Conservation (phyloP, 176 grass and related monocot genomes). For the Carex kokanica region DNA sequence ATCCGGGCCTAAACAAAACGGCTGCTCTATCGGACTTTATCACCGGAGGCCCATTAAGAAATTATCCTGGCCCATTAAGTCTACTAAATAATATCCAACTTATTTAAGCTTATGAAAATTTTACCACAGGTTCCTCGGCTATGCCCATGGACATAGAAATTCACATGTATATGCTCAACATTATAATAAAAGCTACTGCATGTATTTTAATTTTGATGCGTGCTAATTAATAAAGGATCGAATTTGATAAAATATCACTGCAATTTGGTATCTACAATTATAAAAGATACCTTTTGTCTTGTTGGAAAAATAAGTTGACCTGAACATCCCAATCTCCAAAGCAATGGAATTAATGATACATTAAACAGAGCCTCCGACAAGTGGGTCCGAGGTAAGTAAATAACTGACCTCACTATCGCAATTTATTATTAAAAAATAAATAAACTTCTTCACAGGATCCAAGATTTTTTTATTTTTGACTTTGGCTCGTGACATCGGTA, state of each 20-base stretch:
- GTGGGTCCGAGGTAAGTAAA: not conserved
- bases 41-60: no score
- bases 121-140: no score
- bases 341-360: not conserved
- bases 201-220: not conserved
- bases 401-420: not conserved
- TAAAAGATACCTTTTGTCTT: conserved; percentile 8
- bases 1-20: no score
- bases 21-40: no score
- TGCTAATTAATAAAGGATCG: not conserved
- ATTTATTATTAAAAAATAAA: not conserved
- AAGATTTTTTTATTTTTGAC: not conserved
- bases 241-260: not conserved
- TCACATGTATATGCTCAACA: no score
- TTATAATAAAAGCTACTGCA: not conserved
- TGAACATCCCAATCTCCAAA: not conserved
- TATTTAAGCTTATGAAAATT: no score
- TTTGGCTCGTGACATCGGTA: not conserved
- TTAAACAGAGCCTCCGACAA: not conserved
- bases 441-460: not conserved
- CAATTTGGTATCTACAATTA: not conserved
- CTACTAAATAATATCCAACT: no score
- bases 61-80: no score
- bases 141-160: no score
- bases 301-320: conserved; percentile 14